These are phyloP conservation scores for Actinidia polygama DNA, from an alignment of 179 eudicot genomes.

Conservation along the genomic window DNA sequence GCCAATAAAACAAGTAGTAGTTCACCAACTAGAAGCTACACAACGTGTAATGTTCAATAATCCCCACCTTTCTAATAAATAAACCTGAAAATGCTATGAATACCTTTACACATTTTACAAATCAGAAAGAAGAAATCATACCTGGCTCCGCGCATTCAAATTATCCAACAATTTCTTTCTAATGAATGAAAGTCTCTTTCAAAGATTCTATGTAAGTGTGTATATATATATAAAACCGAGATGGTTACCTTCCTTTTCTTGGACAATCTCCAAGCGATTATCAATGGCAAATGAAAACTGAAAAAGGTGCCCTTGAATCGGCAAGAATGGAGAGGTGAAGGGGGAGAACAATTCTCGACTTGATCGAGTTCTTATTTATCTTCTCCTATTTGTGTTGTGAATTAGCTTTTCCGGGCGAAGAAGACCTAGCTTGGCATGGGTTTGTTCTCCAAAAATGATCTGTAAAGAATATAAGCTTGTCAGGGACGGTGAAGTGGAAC, in stretches of 20 bases:
- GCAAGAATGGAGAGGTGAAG: conserved; percentile 9
- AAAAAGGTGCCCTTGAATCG: neutral
- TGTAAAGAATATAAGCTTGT: conserved; percentile 78
- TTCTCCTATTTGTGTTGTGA: neutral
- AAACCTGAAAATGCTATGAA: neutral
- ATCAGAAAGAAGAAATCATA: neutral
- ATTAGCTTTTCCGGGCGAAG: neutral
- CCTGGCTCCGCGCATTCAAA: neutral
- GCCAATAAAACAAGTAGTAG: neutral
- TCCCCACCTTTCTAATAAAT: too few species aligned
- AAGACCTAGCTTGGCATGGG: conserved; percentile 52
- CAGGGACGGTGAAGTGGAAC: conserved; percentile 94
- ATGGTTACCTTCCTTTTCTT: too few species aligned
- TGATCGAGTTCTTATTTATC: conserved; percentile 2
- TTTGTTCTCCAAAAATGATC: conserved; percentile 66
- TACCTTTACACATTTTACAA: neutral
- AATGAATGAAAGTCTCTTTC: too few species aligned
- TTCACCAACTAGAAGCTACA: neutral
- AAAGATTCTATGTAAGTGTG: too few species aligned
- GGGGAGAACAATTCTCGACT: neutral
- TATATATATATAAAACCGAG: too few species aligned
- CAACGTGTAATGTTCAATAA: neutral
- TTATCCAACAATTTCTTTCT: neutral
- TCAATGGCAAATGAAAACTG: neutral
- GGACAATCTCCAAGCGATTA: neutral